phyloP scores from a whole-genome alignment of 768 basidiomycete genomes.

The Gloeopeniophorella convolvens region DNA sequence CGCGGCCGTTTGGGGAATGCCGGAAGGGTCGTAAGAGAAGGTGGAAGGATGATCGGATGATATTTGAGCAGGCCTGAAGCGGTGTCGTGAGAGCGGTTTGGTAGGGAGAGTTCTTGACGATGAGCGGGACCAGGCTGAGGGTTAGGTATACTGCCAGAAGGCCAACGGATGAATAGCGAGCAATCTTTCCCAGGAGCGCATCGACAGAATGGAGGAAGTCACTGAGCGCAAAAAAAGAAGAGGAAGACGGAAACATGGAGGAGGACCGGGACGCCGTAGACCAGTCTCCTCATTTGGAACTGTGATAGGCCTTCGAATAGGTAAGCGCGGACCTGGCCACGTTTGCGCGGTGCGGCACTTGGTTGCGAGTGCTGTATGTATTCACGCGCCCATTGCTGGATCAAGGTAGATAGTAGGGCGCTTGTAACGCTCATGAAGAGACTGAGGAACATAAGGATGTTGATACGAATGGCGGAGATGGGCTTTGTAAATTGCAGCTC shows the following conservation, averaged over 20 bases:
- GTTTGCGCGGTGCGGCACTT: slow-evolving; percentile 1
- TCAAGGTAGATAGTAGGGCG: slow-evolving; percentile 6
- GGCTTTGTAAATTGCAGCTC: background rate
- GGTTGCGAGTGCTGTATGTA: background rate
- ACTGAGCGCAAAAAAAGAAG: slow-evolving; percentile 9
- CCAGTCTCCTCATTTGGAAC: slow-evolving; percentile 7
- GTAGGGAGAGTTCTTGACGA: slow-evolving; percentile 8
- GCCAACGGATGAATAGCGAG: background rate
- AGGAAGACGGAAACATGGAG: slow-evolving; percentile 12
- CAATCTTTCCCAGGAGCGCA: background rate
- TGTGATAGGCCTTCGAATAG: background rate
- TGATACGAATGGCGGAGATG: slow-evolving; percentile 5
- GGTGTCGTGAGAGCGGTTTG: slow-evolving; percentile 9
- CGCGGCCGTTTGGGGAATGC: background rate
- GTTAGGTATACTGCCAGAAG: background rate
- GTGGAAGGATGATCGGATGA: background rate
- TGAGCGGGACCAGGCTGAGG: slow-evolving; percentile 8
- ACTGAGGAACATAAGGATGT: slow-evolving; percentile 12
- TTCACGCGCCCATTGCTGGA: slow-evolving; percentile 17
- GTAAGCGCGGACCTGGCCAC: slow-evolving; percentile 10
- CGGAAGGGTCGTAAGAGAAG: too few species aligned
- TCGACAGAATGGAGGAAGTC: slow-evolving; percentile 7
- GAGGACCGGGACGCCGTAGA: slow-evolving; percentile 6
- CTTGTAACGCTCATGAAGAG: slow-evolving; percentile 12
- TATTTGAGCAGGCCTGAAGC: background rate